Percentiles rank a stretch among this genome's conserved stretches.
Conservation (phyloP, 768 basidiomycete genomes). For the Lentinula detonsa region DNA sequence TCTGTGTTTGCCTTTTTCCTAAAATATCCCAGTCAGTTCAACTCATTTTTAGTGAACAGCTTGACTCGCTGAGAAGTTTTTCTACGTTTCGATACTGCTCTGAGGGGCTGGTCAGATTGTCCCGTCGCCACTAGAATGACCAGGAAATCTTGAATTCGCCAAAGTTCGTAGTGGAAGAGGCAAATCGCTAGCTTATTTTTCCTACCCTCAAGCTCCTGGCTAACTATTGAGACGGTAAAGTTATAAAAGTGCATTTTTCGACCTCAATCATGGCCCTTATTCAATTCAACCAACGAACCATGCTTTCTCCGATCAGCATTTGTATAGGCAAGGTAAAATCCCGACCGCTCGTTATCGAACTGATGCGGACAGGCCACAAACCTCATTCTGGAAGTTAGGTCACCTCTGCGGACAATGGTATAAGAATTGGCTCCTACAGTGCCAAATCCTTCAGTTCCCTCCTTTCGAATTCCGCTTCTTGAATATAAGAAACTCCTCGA, state of each 20-base stretch:
- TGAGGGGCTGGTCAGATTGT: neutral
- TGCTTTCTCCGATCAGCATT: neutral
- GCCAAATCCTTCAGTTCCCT: neutral
- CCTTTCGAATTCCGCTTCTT: neutral
- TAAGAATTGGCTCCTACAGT: neutral
- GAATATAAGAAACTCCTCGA: neutral
- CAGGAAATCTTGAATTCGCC: neutral
- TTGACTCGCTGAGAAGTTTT: neutral
- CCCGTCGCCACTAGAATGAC: neutral
- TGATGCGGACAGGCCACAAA: neutral
- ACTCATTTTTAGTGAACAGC: neutral
- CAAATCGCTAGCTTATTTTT: too few species aligned
- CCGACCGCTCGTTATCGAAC: neutral
- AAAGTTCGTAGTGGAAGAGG: too few species aligned
- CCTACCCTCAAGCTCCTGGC: too few species aligned
- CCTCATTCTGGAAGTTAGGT: neutral
- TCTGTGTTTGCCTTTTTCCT: neutral
- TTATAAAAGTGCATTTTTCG: neutral
- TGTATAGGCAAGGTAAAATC: neutral
- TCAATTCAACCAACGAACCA: neutral
- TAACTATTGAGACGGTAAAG: neutral
- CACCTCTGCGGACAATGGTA: neutral
- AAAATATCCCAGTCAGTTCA: neutral
- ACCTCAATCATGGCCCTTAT: neutral
- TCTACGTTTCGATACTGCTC: neutral